Percentiles rank a stretch among this genome's conserved stretches.
Evolutionary conservation across 2,329 filamentous ascomycete species (phyloP).

Genomic region (Cadophora luteo-olivacea): DNA sequence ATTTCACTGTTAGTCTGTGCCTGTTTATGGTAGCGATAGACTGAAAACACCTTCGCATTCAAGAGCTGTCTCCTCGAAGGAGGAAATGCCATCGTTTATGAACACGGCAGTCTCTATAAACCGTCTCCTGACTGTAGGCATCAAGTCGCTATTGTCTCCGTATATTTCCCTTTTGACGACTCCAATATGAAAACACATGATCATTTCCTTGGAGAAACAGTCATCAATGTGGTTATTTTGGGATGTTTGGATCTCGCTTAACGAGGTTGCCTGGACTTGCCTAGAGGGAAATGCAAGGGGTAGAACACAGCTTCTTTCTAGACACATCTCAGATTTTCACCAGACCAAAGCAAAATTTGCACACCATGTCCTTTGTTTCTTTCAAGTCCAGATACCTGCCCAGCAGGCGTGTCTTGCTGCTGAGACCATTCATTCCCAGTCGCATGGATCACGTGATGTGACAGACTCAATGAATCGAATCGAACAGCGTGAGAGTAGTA

Average conservation of each 20-base stretch:
- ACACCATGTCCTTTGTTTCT: too few species aligned
- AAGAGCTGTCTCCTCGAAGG: background rate
- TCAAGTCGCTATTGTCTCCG: background rate
- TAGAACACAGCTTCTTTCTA: background rate
- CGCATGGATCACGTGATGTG: background rate
- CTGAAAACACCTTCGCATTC: background rate
- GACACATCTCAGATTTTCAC: background rate
- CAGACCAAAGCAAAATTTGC: background rate
- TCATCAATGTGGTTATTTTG: conserved; percentile 4
- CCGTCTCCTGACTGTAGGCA: background rate
- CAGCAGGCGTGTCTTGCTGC: background rate
- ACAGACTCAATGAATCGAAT: background rate
- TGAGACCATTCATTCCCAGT: background rate
- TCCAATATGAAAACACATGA: conserved; percentile 18
- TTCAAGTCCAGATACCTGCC: too few species aligned
- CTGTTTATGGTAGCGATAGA: background rate
- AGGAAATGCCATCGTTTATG: background rate
- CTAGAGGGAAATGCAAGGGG: background rate
- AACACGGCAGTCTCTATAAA: background rate
- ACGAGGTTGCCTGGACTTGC: conserved; percentile 18
- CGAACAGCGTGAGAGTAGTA: background rate
- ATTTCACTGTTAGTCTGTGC: too few species aligned
- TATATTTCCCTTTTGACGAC: background rate
- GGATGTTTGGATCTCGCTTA: conserved; percentile 9
- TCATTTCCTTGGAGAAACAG: background rate